These are phyloP conservation scores for Talaromyces proteolyticus DNA, from an alignment of 495 filamentous ascomycete genomes.

Conservation along the genomic window DNA sequence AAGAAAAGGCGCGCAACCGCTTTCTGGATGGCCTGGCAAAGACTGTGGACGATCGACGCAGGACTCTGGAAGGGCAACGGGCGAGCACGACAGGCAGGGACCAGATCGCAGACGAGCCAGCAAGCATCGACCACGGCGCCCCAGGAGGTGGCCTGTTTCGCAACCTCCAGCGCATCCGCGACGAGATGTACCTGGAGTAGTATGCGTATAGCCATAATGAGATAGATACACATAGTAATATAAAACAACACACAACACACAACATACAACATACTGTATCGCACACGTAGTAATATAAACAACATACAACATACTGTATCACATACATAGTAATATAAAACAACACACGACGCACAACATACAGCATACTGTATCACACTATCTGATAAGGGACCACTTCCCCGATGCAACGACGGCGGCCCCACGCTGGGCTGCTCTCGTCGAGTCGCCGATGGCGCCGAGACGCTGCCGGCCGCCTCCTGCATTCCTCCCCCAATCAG, in stretches of 20 bases:
- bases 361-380: no score
- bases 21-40: conserved; percentile 74
- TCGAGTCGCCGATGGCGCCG: no score
- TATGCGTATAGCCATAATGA: background rate
- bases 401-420: no score
- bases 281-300: background rate
- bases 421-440: no score
- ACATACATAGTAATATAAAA: background rate
- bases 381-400: no score
- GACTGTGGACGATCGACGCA: conserved; percentile 50
- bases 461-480: no score
- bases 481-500: no score
- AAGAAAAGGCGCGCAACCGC: conserved; percentile 76
- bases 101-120: conserved; percentile 10
- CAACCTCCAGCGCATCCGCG: conserved; percentile 72
- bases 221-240: conserved; percentile 1
- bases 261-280: no score
- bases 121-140: conserved; percentile 32
- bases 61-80: conserved; percentile 48
- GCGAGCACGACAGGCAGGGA: conserved; percentile 23
- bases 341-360: background rate
- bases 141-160: conserved; percentile 73
- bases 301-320: no score
- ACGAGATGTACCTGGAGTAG: conserved; percentile 59
- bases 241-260: background rate